Conservation (phyloP, 2,329 filamentous ascomycete species). For the Didymella lethalis region DNA sequence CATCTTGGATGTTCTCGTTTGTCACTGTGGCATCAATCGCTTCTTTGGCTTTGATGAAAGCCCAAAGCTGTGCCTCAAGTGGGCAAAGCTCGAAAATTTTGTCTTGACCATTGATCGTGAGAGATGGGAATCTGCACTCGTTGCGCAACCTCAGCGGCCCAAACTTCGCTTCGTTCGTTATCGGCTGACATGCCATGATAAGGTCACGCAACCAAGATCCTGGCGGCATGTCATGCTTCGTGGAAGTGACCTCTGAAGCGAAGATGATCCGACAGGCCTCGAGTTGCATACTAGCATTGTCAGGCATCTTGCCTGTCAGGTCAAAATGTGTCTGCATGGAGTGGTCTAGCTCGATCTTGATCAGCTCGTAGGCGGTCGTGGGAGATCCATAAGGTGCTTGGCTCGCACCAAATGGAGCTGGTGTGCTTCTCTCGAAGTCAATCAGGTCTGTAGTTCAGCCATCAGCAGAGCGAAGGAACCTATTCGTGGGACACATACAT, state of each 20-base stretch:
- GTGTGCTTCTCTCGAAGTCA: slow-evolving; percentile 31
- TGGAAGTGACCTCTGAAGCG: slow-evolving; percentile 28
- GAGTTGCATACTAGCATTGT: slow-evolving; percentile 34
- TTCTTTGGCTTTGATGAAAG: slow-evolving; percentile 24
- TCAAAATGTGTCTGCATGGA: slow-evolving; percentile 36
- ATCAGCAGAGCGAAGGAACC: neutral
- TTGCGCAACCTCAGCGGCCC: slow-evolving; percentile 29
- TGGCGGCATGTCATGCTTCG: slow-evolving; percentile 7
- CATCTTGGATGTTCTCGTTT: slow-evolving; percentile 28
- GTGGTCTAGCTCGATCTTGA: slow-evolving; percentile 37
- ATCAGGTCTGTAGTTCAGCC: slow-evolving; percentile 27
- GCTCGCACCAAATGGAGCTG: slow-evolving; percentile 34
- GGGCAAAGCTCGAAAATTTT: slow-evolving; percentile 37
- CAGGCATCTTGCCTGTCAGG: slow-evolving; percentile 28
- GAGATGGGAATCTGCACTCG: slow-evolving; percentile 18
- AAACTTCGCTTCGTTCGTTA: slow-evolving; percentile 31
- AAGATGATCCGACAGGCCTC: slow-evolving; percentile 43
- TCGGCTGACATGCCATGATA: slow-evolving; percentile 33
- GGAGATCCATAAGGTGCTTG: slow-evolving; percentile 33
- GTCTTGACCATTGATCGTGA: slow-evolving; percentile 19
- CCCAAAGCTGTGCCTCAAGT: slow-evolving; percentile 31
- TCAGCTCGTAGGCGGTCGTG: slow-evolving; percentile 36
- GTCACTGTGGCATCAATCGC: slow-evolving; percentile 3
- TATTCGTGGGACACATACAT: slow-evolving; percentile 17
- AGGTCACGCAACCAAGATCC: slow-evolving; percentile 37